Percentiles rank a stretch among this genome's conserved stretches.
Conservation (phyloP, 1,139 yeast species). For the Debaryomycetaceae sp. region DNA sequence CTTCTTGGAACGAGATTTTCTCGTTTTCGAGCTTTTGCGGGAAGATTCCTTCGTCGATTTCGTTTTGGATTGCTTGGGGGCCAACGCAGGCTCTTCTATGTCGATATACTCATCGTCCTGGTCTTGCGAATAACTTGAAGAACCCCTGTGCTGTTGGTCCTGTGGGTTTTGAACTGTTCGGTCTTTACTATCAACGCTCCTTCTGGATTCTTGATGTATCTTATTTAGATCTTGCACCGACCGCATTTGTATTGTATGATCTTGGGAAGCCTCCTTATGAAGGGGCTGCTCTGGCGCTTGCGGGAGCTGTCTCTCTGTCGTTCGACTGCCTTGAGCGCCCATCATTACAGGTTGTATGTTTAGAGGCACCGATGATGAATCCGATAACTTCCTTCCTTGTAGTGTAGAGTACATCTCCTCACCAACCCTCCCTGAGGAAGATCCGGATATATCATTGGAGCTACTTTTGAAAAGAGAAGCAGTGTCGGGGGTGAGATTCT, state of each 20-base stretch:
- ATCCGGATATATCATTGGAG: neutral
- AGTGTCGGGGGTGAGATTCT: neutral
- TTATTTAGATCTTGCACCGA: neutral
- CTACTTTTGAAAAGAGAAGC: neutral
- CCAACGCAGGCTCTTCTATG: constrained; percentile 35
- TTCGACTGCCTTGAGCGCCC: neutral
- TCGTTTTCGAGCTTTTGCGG: constrained; percentile 14
- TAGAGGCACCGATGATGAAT: neutral
- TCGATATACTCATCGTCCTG: constrained; percentile 38
- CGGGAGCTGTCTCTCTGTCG: no score
- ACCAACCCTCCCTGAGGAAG: neutral
- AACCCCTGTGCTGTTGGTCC: neutral
- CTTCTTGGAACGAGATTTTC: constrained; percentile 14
- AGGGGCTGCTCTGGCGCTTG: no score
- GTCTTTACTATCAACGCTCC: neutral
- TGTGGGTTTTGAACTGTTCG: neutral
- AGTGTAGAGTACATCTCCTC: neutral
- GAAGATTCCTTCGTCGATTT: constrained; percentile 37
- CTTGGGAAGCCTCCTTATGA: neutral
- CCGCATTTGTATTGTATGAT: neutral
- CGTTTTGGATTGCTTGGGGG: constrained; percentile 27
- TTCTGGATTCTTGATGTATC: neutral
- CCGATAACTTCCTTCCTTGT: neutral
- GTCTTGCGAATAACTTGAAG: neutral
- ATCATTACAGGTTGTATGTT: neutral